Base-by-base conservation (phyloP, 2,329 filamentous ascomycete genomes). In the Daldinia sp. region DNA sequence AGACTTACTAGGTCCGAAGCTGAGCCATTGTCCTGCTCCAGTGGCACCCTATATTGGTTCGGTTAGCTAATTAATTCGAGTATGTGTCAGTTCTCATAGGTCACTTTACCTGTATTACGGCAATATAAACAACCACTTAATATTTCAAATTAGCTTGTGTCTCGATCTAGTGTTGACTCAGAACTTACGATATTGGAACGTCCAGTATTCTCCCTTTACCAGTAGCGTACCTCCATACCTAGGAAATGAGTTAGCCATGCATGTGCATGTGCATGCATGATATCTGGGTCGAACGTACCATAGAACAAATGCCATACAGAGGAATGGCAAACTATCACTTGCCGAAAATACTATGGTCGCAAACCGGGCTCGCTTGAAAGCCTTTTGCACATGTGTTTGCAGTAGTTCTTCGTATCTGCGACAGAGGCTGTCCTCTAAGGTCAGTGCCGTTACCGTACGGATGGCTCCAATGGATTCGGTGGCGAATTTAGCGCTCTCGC, bases 381-480 rank as follows among this genome's bases (percentile, higher is more conserved):
- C 88, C 2, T 80, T 77, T 1, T 72, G 76, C 10, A 91, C 85
- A 69, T 93, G 90, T 1, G 79, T 74, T 1, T 78, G 74, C 5
- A 93, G 80, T 4, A 92, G 79, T 0, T 68, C 73, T 29, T 85
- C 78, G 69, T 93, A 93, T 45, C 87, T 83, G 2, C 80, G 71
- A 39, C 84, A 81, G 57, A 93, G 91, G 13, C 80, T 78, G 55
- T 87, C 81, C 72, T 93, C 90, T 71, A 93, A 83, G 0, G 88
- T 90, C 10, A 93, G 77, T 1, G 89, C 83, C 0, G 87, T 81
- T 1, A 93, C 90, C 0, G 90, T 93, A 6, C 90, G 83, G 72
- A 92, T 91, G 0, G 90, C 90, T 0, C 87, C 85, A 27, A 93
- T 89, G 2, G 90, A 87, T 73, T 94, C 91, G 0, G 89, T 85